Conservation (phyloP, 306 rosid genomes). For the Quercus gilva region DNA sequence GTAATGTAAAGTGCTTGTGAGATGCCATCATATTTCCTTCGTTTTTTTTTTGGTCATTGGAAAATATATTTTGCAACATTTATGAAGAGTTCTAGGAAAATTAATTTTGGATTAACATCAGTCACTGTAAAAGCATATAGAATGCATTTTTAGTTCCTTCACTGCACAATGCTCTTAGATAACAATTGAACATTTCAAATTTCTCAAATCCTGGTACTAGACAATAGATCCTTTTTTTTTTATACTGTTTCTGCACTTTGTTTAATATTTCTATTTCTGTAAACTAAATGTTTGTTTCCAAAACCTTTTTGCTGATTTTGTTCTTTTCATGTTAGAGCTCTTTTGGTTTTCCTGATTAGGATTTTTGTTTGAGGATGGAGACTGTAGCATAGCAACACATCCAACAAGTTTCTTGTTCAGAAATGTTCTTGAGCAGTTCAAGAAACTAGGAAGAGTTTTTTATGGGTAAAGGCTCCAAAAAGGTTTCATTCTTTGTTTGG, state of each 20-base stretch:
- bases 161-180: background rate
- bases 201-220: background rate
- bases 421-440: background rate
- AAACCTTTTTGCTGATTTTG: background rate
- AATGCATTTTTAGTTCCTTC: background rate
- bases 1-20: background rate
- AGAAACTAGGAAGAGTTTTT: too few species aligned
- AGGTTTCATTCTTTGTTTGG: too few species aligned
- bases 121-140: background rate
- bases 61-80: background rate
- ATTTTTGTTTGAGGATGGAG: background rate
- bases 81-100: background rate
- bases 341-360: background rate
- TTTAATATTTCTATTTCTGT: background rate
- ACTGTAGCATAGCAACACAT: background rate
- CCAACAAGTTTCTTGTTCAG: background rate
- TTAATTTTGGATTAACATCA: background rate
- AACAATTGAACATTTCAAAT: background rate
- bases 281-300: background rate
- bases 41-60: background rate
- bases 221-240: background rate
- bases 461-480: too few species aligned
- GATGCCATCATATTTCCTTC: background rate
- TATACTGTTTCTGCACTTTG: background rate
- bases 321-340: background rate